Percentiles rank a stretch among this genome's conserved stretches.
Evolutionary conservation across 768 basidiomycete genomes (phyloP).

Genomic region (Termitomyces sp.): DNA sequence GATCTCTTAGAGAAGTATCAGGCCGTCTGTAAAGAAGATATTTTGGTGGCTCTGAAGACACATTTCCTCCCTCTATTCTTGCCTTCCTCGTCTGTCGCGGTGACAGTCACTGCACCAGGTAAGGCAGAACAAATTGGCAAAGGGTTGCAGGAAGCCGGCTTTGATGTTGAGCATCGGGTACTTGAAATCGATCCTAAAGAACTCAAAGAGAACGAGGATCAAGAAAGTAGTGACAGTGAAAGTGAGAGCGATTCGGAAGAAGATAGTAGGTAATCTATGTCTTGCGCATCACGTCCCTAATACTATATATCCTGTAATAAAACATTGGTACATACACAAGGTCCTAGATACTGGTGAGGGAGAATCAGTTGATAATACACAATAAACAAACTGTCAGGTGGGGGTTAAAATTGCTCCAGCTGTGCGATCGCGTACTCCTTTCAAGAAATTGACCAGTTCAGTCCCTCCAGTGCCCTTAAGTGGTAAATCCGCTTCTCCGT

Average conservation of each 20-base stretch:
- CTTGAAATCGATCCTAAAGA: conserved; percentile 58
- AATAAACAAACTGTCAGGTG: background rate
- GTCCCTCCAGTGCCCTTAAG: conserved; percentile 82
- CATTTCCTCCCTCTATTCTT: conserved; percentile 87
- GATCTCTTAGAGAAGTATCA: conserved; percentile 77
- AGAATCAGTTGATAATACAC: background rate
- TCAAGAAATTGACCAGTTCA: conserved; percentile 71
- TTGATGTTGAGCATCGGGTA: conserved; percentile 67
- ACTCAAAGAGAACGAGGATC: conserved; percentile 28
- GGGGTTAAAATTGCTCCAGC: conserved; percentile 31
- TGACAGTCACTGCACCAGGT: conserved; percentile 78
- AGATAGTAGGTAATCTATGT: background rate
- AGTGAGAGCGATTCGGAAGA: conserved; percentile 24
- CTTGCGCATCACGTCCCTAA: background rate
- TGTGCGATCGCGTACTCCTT: conserved; percentile 69
- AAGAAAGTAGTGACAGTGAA: conserved; percentile 29
- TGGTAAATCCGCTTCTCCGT: conserved; percentile 17
- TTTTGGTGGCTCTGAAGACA: conserved; percentile 59
- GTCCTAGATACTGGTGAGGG: background rate
- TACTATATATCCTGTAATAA: background rate
- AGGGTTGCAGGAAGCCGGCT: conserved; percentile 65
- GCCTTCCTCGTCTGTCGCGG: conserved; percentile 67
- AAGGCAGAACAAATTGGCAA: conserved; percentile 70
- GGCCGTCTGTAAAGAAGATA: conserved; percentile 73
- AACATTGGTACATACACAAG: background rate